phyloP scores from a whole-genome alignment of 805 yeast genomes.

The Candida rishiriensis region DNA sequence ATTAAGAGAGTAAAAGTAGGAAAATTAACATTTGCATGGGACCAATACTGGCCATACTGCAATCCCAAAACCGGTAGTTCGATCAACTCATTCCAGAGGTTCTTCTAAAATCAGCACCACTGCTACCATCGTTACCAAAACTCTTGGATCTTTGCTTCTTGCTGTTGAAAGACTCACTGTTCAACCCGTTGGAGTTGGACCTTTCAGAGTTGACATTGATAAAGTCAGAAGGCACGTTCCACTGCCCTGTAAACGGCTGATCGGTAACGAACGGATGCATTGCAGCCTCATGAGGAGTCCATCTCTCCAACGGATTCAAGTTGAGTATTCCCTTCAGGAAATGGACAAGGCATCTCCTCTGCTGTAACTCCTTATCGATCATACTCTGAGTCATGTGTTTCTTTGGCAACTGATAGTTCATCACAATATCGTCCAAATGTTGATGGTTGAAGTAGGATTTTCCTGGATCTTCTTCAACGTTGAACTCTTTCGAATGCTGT shows the following conservation, averaged over 20 bases:
- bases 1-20: too few species aligned
- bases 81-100: not conserved
- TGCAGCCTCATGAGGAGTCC: constrained; percentile 95
- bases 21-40: too few species aligned
- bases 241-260: constrained; percentile 45
- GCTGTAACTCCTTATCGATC: constrained; percentile 68
- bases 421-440: constrained; percentile 65
- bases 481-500: constrained; percentile 48
- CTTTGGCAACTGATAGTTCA: constrained; percentile 67
- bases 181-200: constrained; percentile 5
- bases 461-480: constrained; percentile 66
- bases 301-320: constrained; percentile 86
- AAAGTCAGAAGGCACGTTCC: constrained; percentile 42
- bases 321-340: constrained; percentile 74
- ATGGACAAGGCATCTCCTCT: constrained; percentile 68
- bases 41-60: too few species aligned
- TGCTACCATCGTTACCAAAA: constrained; percentile 10
- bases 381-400: constrained; percentile 47
- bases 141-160: constrained; percentile 21
- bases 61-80: too few species aligned
- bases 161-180: constrained; percentile 3
- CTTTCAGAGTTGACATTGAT: constrained; percentile 2
- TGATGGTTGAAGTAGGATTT: constrained; percentile 73
- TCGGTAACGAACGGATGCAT: constrained; percentile 85
- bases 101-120: not conserved